These are phyloP conservation scores for Acanthamoeba healyi DNA, from an alignment of 208 protist genomes.

Conservation along the genomic window DNA sequence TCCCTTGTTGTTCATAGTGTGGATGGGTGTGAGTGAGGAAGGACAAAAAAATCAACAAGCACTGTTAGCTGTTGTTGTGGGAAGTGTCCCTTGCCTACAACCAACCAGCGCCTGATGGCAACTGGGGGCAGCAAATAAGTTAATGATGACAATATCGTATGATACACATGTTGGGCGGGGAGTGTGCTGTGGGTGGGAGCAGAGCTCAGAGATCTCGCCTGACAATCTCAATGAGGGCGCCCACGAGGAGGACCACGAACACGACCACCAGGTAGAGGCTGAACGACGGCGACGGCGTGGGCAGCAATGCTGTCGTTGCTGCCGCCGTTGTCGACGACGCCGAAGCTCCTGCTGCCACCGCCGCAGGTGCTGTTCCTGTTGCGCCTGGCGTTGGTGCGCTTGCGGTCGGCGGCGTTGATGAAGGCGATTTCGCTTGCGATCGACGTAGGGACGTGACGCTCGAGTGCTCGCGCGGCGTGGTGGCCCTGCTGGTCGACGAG, in stretches of 20 bases:
- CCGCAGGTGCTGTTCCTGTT: neutral
- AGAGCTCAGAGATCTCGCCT: neutral
- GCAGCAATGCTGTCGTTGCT: neutral
- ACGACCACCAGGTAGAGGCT: neutral
- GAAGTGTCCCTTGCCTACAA: too few relatives aligned
- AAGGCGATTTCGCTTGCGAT: too few relatives aligned
- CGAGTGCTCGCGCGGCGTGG: neutral
- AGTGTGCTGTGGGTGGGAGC: neutral
- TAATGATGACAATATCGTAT: too few relatives aligned
- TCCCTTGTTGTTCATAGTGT: too few relatives aligned
- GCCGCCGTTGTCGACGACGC: neutral
- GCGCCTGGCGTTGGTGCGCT: neutral
- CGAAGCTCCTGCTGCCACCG: too few relatives aligned
- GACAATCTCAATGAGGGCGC: neutral
- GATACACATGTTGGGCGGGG: too few relatives aligned
- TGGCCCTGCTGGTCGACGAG: neutral
- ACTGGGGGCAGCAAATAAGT: too few relatives aligned
- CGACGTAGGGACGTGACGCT: neutral
- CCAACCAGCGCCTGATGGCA: too few relatives aligned
- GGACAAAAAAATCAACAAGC: too few relatives aligned
- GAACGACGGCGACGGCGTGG: neutral
- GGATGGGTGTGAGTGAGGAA: too few relatives aligned
- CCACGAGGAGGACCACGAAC: neutral
- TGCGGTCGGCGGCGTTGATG: too few relatives aligned
- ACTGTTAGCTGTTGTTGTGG: too few relatives aligned